Percentiles rank a stretch among this genome's conserved stretches.
phyloP scores from a whole-genome alignment of 1,139 yeast species.

The Sporopachydermia cereana region DNA sequence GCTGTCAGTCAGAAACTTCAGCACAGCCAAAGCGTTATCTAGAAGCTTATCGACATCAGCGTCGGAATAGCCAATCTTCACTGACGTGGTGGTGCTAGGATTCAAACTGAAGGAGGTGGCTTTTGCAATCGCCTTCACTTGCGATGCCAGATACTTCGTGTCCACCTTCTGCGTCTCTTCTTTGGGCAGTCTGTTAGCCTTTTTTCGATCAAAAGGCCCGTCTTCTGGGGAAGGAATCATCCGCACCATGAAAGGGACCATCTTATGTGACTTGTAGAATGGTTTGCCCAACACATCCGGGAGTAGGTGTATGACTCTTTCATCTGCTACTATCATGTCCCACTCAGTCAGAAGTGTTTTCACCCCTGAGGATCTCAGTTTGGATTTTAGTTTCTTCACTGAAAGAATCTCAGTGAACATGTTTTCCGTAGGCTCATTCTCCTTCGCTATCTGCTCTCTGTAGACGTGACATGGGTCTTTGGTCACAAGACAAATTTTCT shows the following conservation, averaged over 20 bases:
- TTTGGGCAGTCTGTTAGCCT: background rate
- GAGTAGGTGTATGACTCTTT: constrained; percentile 14
- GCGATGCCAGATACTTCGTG: constrained; percentile 14
- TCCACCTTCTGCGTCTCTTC: constrained; percentile 13
- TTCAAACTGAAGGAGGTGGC: constrained; percentile 15
- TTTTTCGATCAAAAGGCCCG: constrained; percentile 10
- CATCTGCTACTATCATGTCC: constrained; percentile 18
- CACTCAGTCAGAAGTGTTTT: background rate
- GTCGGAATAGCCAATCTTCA: constrained; percentile 16
- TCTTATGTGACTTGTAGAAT: constrained; percentile 17
- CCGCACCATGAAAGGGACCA: constrained; percentile 18
- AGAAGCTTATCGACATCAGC: constrained; percentile 14
- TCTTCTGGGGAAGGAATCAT: constrained; percentile 11
- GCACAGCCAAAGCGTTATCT: constrained; percentile 12
- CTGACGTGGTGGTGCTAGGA: constrained; percentile 18
- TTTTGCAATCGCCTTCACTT: constrained; percentile 16
- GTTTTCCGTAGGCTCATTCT: constrained; percentile 15
- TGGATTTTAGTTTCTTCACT: constrained; percentile 15
- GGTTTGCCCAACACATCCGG: constrained; percentile 16
- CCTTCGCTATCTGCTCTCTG: constrained; percentile 13
- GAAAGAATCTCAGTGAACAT: constrained; percentile 18
- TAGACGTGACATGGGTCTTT: constrained; percentile 17
- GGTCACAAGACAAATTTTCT: constrained; percentile 17
- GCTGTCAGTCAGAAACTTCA: constrained; percentile 6
- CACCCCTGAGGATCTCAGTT: constrained; percentile 10